Base-by-base conservation (phyloP, 2,329 filamentous ascomycete genomes). In the Plectosphaerella plurivora region DNA sequence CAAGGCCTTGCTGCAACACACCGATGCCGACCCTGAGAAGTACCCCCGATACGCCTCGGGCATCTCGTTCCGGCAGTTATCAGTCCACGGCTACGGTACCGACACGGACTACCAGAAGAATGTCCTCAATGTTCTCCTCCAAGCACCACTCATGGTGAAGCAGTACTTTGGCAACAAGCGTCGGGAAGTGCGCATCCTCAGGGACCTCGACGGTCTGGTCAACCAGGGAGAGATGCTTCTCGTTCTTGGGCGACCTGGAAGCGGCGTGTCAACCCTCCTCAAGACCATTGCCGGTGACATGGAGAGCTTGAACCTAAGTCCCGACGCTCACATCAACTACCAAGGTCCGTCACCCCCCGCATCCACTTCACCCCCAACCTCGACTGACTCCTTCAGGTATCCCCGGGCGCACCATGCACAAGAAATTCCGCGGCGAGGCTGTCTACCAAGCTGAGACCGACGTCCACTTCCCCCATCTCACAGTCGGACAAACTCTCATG, bases 371-470 rank as follows among this genome's bases (percentile, higher is more conserved):
- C 2, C 7, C 9, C 0, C 1, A 3, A 2, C 10, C 6, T 9
- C 22, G 22, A 4, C 1, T 1, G 4, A 15, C 6, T 33, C 7
- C 14, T 0, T 2, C 12, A 63, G 64, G 64, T 1, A 65, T 66
- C 18, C 61, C 63, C 6, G 51, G 55, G 3, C 63, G 67, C 20
- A 63, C 63, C 4, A 75, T 77, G 58, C 65, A 69, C 18, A 65
- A 68, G 3, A 61, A 73, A 11, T 82, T 78, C 54, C 69, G 79
- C 3, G 77, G 77, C 51, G 79, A 78, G 61, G 73, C 84, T 3
- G 71, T 87, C 11, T 88, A 88, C 63, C 86, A 86, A 53, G 81
- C 84, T 1, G 86, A 88, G 63, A 63, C 65, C 46, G 84, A 87
- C 60, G 68, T 83, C 0, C 84, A 88, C 62, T 87, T 87, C 53